Evolutionary conservation across 2,329 filamentous ascomycete species (phyloP), one percentile per base, ranked within the genome.

Genomic region (Fusarium sp.): DNA sequence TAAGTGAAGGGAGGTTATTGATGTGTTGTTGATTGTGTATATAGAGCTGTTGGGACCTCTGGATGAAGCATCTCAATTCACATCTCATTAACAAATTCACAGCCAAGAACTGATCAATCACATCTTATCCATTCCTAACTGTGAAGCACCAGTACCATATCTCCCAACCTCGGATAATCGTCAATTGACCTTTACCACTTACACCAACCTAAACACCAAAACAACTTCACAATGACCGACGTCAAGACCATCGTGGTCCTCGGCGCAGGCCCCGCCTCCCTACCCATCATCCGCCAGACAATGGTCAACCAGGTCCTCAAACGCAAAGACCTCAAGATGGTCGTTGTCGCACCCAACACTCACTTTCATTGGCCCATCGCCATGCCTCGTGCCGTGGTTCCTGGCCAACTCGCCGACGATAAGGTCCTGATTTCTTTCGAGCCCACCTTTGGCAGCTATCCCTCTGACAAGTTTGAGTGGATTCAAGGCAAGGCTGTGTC

Each of bases 361-460:
- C 78, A 87, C 60, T 79, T 86, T 65, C 84, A 82, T 78, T 88
- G 84, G 84, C 75, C 78, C 42, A 72, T 86, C 18, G 85, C 85
- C 58, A 79, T 84, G 44, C 78, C 82, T 14, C 82, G 86, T 42
- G 82, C 78, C 55, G 76, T 86, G 26, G 77, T 87, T 5, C 83
- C 84, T 18, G 84, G 80, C 14, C 79, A 83, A 60, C 69, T 86
- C 38, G 46, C 78, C 20, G 84, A 87, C 58, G 78, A 80, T 14
- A 77, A 81, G 68, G 68, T 79, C 42, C 58, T 80, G 20, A 71
- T 76, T 11, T 69, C 78, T 2, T 71, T 80, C 24, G 79, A 80
- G 9, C 79, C 83, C 7, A 79, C 78, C 15, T 88, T 89, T 75
- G 74, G 80, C 22, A 77, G 83, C 42, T 88, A 87, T 70, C 78